phyloP scores from a whole-genome alignment of 345 rosid species.

The Lumnitzera racemosa region DNA sequence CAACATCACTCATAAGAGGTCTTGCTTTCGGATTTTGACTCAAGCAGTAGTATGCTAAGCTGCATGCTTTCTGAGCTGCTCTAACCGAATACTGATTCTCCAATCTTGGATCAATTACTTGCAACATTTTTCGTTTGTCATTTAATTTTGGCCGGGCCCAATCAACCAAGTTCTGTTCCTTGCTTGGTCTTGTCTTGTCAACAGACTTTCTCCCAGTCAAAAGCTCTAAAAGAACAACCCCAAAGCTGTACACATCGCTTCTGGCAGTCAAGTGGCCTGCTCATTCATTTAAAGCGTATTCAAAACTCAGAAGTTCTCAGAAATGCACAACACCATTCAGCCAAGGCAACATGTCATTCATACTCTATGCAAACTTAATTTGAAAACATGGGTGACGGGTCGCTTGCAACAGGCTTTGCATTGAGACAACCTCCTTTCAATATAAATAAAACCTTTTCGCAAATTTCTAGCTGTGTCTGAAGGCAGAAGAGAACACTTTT shows the following conservation, averaged over 20 bases:
- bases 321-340: not conserved
- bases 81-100: constrained; percentile 81
- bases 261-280: constrained; percentile 94
- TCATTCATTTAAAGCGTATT: constrained; percentile 19
- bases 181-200: constrained; percentile 92
- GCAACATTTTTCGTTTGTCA: constrained; percentile 82
- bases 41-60: constrained; percentile 86
- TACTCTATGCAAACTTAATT: too few relatives aligned
- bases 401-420: too few relatives aligned
- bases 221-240: constrained; percentile 91
- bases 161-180: constrained; percentile 92
- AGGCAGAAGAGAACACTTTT: too few relatives aligned
- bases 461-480: too few relatives aligned
- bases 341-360: too few relatives aligned
- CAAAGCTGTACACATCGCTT: constrained; percentile 95
- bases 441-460: not conserved
- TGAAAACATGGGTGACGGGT: too few relatives aligned
- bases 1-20: constrained; percentile 95
- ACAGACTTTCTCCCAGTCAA: constrained; percentile 89
- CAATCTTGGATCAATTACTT: constrained; percentile 84
- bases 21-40: constrained; percentile 98
- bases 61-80: constrained; percentile 95
- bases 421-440: too few relatives aligned
- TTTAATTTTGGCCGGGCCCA: constrained; percentile 98
- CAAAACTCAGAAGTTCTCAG: constrained; percentile 1